phyloP scores from a whole-genome alignment of 345 rosid species.

The Psidium guajava region DNA sequence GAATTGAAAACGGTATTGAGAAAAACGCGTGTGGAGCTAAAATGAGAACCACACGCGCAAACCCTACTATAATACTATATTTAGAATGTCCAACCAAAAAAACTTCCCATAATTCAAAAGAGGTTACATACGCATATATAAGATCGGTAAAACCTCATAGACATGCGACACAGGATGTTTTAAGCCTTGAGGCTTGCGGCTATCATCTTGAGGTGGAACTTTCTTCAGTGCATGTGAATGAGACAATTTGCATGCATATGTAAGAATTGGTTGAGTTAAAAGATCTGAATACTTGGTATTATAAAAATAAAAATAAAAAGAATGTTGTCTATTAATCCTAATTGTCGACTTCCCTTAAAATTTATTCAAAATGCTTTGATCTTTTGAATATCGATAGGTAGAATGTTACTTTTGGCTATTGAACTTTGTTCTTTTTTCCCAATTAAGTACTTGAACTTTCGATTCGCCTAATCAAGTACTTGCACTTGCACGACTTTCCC shows the following conservation, averaged over 20 bases:
- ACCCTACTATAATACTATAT: background rate
- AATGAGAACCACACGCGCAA: background rate
- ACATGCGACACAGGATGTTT: background rate
- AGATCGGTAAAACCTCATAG: background rate
- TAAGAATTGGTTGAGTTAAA: background rate
- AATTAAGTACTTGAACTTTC: background rate
- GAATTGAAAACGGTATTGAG: too few species aligned
- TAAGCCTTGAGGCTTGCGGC: background rate
- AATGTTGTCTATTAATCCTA: background rate
- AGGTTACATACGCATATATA: background rate
- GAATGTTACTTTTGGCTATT: background rate
- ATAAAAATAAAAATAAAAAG: background rate
- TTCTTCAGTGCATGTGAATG: background rate
- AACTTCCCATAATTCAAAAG: background rate
- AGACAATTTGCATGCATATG: background rate
- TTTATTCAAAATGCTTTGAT: background rate
- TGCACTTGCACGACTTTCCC: background rate
- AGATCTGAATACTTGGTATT: background rate
- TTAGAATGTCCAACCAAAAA: background rate
- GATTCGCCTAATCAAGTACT: background rate
- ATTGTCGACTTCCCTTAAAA: background rate
- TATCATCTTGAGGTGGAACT: background rate
- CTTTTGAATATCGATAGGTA: background rate
- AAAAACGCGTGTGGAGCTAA: background rate
- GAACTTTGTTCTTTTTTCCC: background rate